Base-by-base conservation (phyloP, 2,329 filamentous ascomycete species). In the Fusarium mangiferae region DNA sequence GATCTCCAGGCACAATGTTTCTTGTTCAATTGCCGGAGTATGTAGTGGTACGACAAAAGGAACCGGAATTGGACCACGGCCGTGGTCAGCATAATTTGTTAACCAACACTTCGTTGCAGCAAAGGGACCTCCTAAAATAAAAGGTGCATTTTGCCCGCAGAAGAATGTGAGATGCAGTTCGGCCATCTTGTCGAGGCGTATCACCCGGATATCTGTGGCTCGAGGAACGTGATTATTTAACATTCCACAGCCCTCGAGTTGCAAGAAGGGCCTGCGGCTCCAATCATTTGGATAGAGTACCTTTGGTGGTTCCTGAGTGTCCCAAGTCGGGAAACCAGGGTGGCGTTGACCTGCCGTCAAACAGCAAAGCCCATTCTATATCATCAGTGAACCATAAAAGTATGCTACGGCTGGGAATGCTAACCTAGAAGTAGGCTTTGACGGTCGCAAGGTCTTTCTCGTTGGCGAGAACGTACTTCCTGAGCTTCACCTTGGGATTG, bases 321-420 rank as follows among this genome's bases (percentile, higher is more conserved):
- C 26, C 51, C 39, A 59, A 28, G 18, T 14, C 8, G 33, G 28
- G 9, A 48, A 45, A 3, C 26, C 9, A 11, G 35, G 24, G 18
- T 45, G 24, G 3, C 9, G 5, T 7, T 0, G 8, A 17, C 4
- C 1, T 8, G 12, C 12, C 9, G 14, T 14, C 22, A 68, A 17
- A 55, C 46, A 60, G 30, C 52, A 60, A 6, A 68, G 14, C 9
- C 46, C 41, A 28, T 68, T 38, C 46, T 66, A 7, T 2, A 24
- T 15, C 14, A 30, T 48, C 4, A 51, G 39, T 7, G 9, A 36
- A 17, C 15, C 28, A 5, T n/a, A 12, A 3, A 5, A 9, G 8
- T 4, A 13, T 26, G 15, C 3, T 0, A 36, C 7, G 7, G 3
- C 18, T n/a, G 15, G 4, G 24, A 20, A 54, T 41, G 7, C 60